Evolutionary conservation across 2,329 filamentous ascomycete genomes (phyloP).

Genomic region (Trichoderma harzianum): DNA sequence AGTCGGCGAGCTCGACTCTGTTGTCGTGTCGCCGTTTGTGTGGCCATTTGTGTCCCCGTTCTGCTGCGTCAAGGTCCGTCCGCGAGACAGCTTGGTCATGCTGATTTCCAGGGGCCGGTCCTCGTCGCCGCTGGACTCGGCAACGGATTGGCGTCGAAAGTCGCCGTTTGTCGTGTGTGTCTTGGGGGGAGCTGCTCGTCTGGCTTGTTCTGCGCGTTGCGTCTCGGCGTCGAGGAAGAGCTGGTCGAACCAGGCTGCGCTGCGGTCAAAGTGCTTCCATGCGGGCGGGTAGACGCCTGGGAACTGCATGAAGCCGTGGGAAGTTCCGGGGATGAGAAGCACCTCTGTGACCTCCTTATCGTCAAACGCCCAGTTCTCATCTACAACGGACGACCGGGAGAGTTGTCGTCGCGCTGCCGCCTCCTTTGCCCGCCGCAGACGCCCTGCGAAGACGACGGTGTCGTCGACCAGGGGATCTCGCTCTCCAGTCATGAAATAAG

Average conservation of each 20-base stretch:
- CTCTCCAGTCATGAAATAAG: conserved; percentile 91
- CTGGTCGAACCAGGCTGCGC: conserved; percentile 76
- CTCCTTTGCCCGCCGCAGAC: conserved; percentile 76
- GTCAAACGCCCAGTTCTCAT: conserved; percentile 31
- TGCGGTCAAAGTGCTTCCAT: conserved; percentile 80
- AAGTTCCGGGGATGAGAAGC: conserved; percentile 80
- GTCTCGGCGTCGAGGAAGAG: conserved; percentile 59
- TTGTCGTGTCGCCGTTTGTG: neutral
- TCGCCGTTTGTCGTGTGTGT: conserved; percentile 14
- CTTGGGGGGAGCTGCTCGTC: conserved; percentile 16
- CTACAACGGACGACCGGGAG: conserved; percentile 6
- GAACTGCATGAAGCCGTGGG: conserved; percentile 92
- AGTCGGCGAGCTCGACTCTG: conserved; percentile 10
- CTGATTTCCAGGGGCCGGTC: conserved; percentile 80
- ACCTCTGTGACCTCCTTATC: conserved; percentile 60
- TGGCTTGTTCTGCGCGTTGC: conserved; percentile 30
- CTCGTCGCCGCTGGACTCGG: conserved; percentile 71
- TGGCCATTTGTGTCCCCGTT: conserved; percentile 25
- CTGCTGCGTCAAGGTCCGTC: conserved; percentile 29
- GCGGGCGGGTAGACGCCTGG: conserved; percentile 83
- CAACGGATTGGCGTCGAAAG: conserved; percentile 31
- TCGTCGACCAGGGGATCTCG: conserved; percentile 94
- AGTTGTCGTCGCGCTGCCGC: conserved; percentile 33
- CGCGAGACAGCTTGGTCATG: conserved; percentile 48
- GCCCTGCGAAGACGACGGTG: conserved; percentile 90